Base-by-base conservation (phyloP, 805 yeast species). In the Spathaspora sp. region DNA sequence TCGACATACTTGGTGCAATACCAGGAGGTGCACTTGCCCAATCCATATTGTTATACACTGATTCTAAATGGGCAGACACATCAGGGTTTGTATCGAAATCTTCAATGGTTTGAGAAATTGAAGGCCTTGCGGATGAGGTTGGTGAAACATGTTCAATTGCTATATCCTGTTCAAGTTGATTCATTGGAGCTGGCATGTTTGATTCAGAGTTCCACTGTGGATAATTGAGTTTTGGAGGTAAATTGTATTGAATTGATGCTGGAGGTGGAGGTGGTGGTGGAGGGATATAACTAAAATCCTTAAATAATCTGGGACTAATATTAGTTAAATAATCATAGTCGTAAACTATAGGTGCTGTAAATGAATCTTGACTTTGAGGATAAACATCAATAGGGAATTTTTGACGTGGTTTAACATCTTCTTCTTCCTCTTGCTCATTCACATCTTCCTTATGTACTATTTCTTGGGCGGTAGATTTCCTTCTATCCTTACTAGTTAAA, bases 321-420 rank as follows among this genome's bases (percentile, higher is more conserved):
- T 67, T 61, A 19, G 70, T 60, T 29, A 74, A 57, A 51, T 74
- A 74, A 44, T 68, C 69, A 54, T 70, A 72, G 59, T 73, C 78
- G 53, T 72, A 74, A 26, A 74, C 78, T 54, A 74, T 61, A 7
- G 79, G 77, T 1, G 69, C 70, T 10, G 67, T 59, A 48, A 61
- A 60, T 11, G 56, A 43, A 10, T 51, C 55, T 2, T 42, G 52
- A 12, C 28, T 44, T n/a, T 31, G 44, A 14, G 50, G 44, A 7
- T 49, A 38, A 7, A 49, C 29, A 19, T 54, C 54, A 23, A 51
- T 39, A 29, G 46, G 49, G 5, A 5, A 18, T 23, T 49, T 32
- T 20, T 45, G 49, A 11, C 44, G 29, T 5, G 49, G 49, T 18
- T 47, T 47, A 11, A 7, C 39, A 7, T 29, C 17, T 8, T 40